phyloP scores from a whole-genome alignment of 305 asterid species.

The Solanum hybrid region DNA sequence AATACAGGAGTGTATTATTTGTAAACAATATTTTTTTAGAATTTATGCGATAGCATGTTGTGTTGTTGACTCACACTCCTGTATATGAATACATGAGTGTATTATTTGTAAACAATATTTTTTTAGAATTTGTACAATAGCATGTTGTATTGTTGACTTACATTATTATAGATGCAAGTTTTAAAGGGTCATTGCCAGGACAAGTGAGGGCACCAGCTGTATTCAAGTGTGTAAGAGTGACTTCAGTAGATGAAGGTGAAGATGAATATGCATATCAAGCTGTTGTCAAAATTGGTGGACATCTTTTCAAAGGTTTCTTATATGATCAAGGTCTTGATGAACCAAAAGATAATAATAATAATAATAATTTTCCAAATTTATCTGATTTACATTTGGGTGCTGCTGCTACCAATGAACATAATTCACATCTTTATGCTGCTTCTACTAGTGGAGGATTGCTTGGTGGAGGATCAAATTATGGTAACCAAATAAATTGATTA shows the following conservation, averaged over 20 bases:
- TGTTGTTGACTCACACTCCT: neutral
- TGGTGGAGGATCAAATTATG: conserved; percentile 47
- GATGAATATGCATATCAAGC: conserved; percentile 74
- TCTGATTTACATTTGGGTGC: conserved; percentile 66
- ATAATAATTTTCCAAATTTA: conserved; percentile 30
- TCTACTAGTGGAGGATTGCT: conserved; percentile 36
- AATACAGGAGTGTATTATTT: too few relatives aligned
- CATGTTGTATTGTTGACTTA: neutral
- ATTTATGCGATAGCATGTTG: neutral
- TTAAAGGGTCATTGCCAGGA: conserved; percentile 55
- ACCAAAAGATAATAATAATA: conserved; percentile 11
- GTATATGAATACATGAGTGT: too few relatives aligned
- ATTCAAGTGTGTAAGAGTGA: conserved; percentile 60
- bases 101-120: neutral
- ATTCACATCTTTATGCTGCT: conserved; percentile 26
- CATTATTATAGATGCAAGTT: conserved; percentile 28
- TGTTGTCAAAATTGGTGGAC: conserved; percentile 56
- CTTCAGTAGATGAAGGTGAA: conserved; percentile 56
- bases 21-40: neutral
- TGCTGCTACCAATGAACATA: conserved; percentile 15
- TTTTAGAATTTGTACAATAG: neutral
- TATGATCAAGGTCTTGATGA: conserved; percentile 62
- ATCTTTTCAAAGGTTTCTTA: conserved; percentile 59
- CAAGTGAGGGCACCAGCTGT: conserved; percentile 63
- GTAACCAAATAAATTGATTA: conserved; percentile 40